Evolutionary conservation across 768 basidiomycete genomes (phyloP).

Genomic region (Pleurotus citrinopileatus): DNA sequence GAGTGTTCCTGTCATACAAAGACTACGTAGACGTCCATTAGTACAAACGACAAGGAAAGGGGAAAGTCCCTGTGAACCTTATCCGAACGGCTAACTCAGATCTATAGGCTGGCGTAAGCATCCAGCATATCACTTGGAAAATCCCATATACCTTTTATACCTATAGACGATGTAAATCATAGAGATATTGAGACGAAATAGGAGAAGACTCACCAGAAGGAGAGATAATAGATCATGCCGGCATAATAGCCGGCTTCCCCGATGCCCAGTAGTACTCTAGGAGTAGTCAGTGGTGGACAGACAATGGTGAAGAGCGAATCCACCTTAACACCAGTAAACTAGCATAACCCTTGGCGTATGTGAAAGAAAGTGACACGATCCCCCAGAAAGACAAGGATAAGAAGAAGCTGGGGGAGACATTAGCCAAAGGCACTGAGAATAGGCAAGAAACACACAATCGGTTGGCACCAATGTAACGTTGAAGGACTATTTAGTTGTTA

Average conservation of each 20-base stretch:
- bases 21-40: conserved; percentile 23
- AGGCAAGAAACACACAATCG: conserved; percentile 37
- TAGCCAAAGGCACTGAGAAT: background rate
- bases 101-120: conserved; percentile 19
- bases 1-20: conserved; percentile 57
- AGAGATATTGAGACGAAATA: background rate
- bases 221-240: conserved; percentile 60
- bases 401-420: conserved; percentile 40
- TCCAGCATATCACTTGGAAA: background rate
- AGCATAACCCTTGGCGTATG: conserved; percentile 53
- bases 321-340: conserved; percentile 47
- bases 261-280: conserved; percentile 55
- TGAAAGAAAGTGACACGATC: conserved; percentile 46
- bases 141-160: conserved; percentile 2
- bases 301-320: background rate
- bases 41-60: background rate
- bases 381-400: conserved; percentile 53
- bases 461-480: conserved; percentile 56
- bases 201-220: conserved; percentile 44
- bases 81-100: conserved; percentile 50
- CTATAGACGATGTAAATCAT: background rate
- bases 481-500: conserved; percentile 37
- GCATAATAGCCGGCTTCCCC: conserved; percentile 61
- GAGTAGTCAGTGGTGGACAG: background rate
- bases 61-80: conserved; percentile 26